These are phyloP conservation scores for Spencermartinsiella europaea DNA, from an alignment of 805 yeast species.

Conservation along the genomic window DNA sequence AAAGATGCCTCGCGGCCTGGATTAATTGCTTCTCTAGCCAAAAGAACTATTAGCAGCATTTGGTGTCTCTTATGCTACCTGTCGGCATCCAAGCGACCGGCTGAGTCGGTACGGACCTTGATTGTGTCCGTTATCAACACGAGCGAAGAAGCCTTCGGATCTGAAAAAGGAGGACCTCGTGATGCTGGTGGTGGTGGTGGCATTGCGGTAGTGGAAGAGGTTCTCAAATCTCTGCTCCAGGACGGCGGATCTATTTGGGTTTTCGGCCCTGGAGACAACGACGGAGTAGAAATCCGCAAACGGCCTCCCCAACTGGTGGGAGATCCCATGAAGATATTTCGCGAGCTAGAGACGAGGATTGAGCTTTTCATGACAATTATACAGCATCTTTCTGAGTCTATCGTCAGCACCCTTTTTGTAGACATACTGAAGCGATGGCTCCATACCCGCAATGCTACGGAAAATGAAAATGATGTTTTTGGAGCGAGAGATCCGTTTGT, in stretches of 20 bases:
- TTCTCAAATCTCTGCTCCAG: constrained; percentile 30
- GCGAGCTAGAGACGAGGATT: constrained; percentile 41
- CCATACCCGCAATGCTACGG: constrained; percentile 9
- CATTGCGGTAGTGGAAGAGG: constrained; percentile 3
- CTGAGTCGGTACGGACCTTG: constrained; percentile 8
- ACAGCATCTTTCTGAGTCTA: constrained; percentile 43
- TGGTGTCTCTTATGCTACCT: constrained; percentile 24
- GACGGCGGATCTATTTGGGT: constrained; percentile 29
- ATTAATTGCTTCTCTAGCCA: constrained; percentile 9
- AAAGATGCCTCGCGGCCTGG: constrained; percentile 29
- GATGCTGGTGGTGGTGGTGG: neutral
- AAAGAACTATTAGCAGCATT: constrained; percentile 10
- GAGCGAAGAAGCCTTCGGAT: neutral
- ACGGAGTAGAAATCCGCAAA: constrained; percentile 26
- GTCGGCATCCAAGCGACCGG: constrained; percentile 16
- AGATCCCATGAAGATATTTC: constrained; percentile 27
- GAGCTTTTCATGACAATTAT: constrained; percentile 42
- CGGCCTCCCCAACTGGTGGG: constrained; percentile 3
- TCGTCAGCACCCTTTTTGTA: constrained; percentile 44
- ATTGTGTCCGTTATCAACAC: constrained; percentile 10
- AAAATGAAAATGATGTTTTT: constrained; percentile 16
- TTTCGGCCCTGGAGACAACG: constrained; percentile 25
- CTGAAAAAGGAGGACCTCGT: neutral
- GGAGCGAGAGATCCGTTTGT: constrained; percentile 46
- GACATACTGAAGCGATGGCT: constrained; percentile 60